Evolutionary conservation across 306 rosid species (phyloP), one percentile per base, ranked within the genome.

Genomic region (Quercus cerris): DNA sequence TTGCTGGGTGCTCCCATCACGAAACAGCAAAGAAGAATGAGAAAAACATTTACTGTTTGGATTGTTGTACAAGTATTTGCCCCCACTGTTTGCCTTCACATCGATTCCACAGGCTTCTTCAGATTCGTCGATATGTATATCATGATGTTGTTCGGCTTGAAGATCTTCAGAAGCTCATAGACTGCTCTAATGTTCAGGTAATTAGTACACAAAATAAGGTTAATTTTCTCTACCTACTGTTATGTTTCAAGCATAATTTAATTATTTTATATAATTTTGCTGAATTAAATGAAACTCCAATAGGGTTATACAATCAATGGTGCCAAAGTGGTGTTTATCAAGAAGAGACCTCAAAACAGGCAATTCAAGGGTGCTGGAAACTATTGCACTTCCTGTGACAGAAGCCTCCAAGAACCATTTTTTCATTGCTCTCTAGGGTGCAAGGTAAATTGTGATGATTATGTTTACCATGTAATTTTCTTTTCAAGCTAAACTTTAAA

Each of bases 341-440:
- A 96, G 93, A 91, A 91, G 81, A 93, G 99, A 74, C 97, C 97
- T 72, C 99, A 93, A 71, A 96, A 91, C 80, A 86, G 99, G 82
- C 99, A 96, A 90, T 96, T 93, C 87, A 96, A 96, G 85, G 98
- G 97, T 11, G 86, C 99, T 0, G 98, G 98, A 72, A 96, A 96
- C 84, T 90, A 93, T 73, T 96, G 99, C 81, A 93, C 97, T 62
- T 91, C 99, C 18, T 96, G 99, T 81, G 97, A 93, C 84, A 87
- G 99, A 89, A 84, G 90, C 69, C 99, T 96, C 70, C 99, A 96
- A 87, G 99, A 93, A 75, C 98, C 99, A 74, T 96, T 86, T 70
- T 85, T 89, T 68, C 99, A 96, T 87, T 96, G 99, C 81, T 96
- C 99, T 44, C 94, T 96, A 2, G 92, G 90, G 22, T 96, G 99